Evolutionary conservation across 139 green algal genomes (phyloP), one percentile per base, ranked within the genome.

Genomic region (Picochlorum sp.): DNA sequence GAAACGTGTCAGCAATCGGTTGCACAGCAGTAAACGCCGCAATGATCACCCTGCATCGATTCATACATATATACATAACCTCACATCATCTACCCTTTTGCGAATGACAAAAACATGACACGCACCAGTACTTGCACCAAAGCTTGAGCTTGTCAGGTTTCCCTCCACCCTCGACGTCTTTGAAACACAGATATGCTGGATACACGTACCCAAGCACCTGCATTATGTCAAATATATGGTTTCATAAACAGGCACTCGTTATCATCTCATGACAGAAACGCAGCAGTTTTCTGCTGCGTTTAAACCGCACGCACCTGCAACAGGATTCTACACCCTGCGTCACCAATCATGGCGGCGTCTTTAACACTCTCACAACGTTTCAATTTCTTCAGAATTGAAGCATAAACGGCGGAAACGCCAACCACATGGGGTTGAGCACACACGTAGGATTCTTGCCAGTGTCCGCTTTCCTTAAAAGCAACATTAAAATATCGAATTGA

Each of bases 111-210:
- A 7, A 28, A 52, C 18, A 52, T 15, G 16, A n/a, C 13, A 54
- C 74, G 21, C 51, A 84, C 78, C 78, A 85, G 51, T 85, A 85
- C 15, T 63, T 76, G 55, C 65, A 76, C 78, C 78, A 85, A 1
- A 79, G 50, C 23, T 64, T 57, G 3, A 80, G 34, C 16, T 57
- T 49, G 9, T 70, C 69, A 41, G 47, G 37, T 5, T 85, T 67
- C 49, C 15, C 8, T 10, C 57, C 38, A 16, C 37, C 45, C 34
- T 79, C 49, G 21, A 85, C 31, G 23, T 73, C 67, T 58, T 85
- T 85, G 65, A 66, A 83, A n/a, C 62, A 76, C 4, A 65, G 41
- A 52, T 85, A 85, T 4, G 72, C 79, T 15, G 79, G 79, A 56
- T 72, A 83, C 4, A 69, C 47, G 23, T 76, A 85, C 45, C 74